These are phyloP conservation scores for Mucor lusitanicus DNA, from an alignment of 371 early-diverging fungal species.

Conservation along the genomic window DNA sequence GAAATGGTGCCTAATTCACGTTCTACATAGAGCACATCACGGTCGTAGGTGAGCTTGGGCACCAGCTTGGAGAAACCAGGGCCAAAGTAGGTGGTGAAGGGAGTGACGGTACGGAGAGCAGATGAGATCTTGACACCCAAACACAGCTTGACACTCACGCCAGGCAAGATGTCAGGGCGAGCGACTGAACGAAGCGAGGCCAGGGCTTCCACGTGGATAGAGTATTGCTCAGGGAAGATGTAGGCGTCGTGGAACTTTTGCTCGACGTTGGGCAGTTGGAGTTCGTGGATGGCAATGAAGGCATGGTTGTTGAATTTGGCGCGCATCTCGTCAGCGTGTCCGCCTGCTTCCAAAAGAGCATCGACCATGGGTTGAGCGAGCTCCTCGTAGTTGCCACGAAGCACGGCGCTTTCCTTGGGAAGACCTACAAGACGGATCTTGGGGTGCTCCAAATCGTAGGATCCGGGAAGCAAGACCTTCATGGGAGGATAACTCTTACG, in stretches of 20 bases:
- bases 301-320: constrained; percentile 14
- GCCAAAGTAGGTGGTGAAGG: constrained; percentile 69
- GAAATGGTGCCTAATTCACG: constrained; percentile 65
- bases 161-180: constrained; percentile 43
- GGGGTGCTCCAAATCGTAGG: constrained; percentile 49
- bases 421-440: constrained; percentile 54
- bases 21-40: constrained; percentile 42
- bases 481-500: constrained; percentile 65
- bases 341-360: constrained; percentile 27
- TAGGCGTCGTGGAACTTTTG: constrained; percentile 51
- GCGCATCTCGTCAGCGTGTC: constrained; percentile 9
- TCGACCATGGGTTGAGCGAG: constrained; percentile 33
- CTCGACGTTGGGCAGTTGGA: constrained; percentile 66
- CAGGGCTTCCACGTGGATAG: constrained; percentile 55
- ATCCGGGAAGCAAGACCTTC: constrained; percentile 43
- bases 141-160: constrained; percentile 61
- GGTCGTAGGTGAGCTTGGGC: constrained; percentile 48
- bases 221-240: constrained; percentile 38
- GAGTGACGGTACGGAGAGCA: constrained; percentile 75
- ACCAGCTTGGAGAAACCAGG: constrained; percentile 62
- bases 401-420: constrained; percentile 42
- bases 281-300: constrained; percentile 65
- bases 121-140: constrained; percentile 73
- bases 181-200: constrained; percentile 72
- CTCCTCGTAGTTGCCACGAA: constrained; percentile 60